Evolutionary conservation across 2,329 filamentous ascomycete genomes (phyloP).

Genomic region (Paracamarosporium sp.): DNA sequence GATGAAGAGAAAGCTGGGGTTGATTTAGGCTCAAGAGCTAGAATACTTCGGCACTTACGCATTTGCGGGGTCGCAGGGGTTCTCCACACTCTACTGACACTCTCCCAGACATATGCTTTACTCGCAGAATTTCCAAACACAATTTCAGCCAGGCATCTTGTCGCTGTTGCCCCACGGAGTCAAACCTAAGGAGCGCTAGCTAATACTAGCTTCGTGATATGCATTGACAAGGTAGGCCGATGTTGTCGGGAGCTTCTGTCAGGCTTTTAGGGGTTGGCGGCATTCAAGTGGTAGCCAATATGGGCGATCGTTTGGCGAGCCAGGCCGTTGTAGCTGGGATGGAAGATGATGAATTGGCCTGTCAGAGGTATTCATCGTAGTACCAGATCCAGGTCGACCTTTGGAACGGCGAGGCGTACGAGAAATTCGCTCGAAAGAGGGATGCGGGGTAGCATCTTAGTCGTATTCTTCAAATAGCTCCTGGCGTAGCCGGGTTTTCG

Average conservation of each 20-base stretch:
- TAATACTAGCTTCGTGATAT: neutral
- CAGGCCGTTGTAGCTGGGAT: neutral
- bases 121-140: neutral
- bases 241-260: neutral
- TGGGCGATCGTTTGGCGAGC: neutral
- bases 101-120: neutral
- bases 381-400: constrained; percentile 10
- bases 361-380: neutral
- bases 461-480: neutral
- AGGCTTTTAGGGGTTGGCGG: neutral
- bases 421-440: neutral
- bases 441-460: neutral
- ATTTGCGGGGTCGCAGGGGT: constrained; percentile 21
- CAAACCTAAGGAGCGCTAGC: neutral
- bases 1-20: constrained; percentile 12
- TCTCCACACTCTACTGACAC: constrained; percentile 15
- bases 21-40: constrained; percentile 20
- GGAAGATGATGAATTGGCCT: neutral
- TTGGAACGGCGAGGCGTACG: neutral
- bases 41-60: constrained; percentile 1
- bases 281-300: neutral
- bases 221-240: neutral
- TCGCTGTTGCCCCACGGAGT: neutral
- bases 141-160: neutral
- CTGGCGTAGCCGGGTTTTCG: constrained; percentile 1